Percentiles rank a stretch among this genome's conserved stretches.
phyloP scores from a whole-genome alignment of 805 yeast genomes.

The Candida methanosorbosa region DNA sequence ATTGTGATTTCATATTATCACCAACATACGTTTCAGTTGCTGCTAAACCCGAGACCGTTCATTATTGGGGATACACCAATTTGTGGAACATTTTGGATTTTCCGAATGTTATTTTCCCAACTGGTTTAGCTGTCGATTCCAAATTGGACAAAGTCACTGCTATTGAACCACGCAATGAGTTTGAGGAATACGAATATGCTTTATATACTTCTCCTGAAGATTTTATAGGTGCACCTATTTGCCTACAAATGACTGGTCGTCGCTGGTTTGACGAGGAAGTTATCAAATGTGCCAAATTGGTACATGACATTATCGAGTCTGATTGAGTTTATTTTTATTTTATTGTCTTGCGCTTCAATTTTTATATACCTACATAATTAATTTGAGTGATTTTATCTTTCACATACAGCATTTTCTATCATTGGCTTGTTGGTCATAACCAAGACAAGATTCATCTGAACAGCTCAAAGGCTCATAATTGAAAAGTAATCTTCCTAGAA shows the following conservation, averaged over 20 bases:
- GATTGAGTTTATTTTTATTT: too few relatives aligned
- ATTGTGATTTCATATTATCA: conserved; percentile 56
- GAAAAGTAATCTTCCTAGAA: conserved; percentile 48
- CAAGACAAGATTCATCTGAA: conserved; percentile 24
- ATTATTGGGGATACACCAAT: conserved; percentile 77
- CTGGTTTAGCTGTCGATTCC: conserved; percentile 50
- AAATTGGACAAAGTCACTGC: conserved; percentile 38
- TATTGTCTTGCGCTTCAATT: too few relatives aligned
- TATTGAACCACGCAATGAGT: conserved; percentile 32
- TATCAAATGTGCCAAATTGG: conserved; percentile 24
- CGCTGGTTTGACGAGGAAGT: conserved; percentile 51
- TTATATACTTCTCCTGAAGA: conserved; percentile 39
- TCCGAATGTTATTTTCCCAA: conserved; percentile 58
- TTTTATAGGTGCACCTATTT: conserved; percentile 46
- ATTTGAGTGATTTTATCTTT: too few relatives aligned
- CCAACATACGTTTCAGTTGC: conserved; percentile 68
- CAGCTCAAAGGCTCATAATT: conserved; percentile 28
- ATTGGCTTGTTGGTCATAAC: conserved; percentile 18
- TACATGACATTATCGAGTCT: conserved; percentile 17
- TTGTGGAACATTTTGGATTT: conserved; percentile 65
- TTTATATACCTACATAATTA: too few relatives aligned
- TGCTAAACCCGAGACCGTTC: conserved; percentile 48
- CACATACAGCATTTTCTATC: conserved; percentile 28
- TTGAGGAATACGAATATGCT: conserved; percentile 40
- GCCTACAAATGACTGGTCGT: conserved; percentile 44